Evolutionary conservation across 371 early-diverging fungal genomes (phyloP).

Genomic region (Rhizopus sp.): DNA sequence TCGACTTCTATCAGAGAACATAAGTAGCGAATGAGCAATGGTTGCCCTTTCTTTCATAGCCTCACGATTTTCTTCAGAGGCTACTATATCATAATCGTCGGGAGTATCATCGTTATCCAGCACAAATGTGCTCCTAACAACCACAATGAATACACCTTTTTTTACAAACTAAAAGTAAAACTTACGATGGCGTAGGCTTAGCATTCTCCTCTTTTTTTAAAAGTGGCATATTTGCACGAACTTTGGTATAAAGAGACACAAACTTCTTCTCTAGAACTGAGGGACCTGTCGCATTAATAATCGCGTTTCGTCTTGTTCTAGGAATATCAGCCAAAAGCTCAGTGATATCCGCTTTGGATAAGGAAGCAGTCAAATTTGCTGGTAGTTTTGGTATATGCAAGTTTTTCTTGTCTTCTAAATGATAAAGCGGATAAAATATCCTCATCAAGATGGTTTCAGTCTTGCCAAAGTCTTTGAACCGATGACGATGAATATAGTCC

Average conservation of each 20-base stretch:
- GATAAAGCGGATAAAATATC: conserved; percentile 35
- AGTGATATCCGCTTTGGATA: conserved; percentile 38
- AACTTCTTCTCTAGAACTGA: conserved; percentile 20
- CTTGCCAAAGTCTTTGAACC: conserved; percentile 34
- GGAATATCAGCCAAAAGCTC: conserved; percentile 26
- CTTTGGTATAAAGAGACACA: conserved; percentile 1
- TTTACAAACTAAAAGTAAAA: neutral
- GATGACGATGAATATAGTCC: conserved; percentile 53
- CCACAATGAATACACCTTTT: neutral
- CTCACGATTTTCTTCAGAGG: conserved; percentile 48
- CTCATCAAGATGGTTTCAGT: conserved; percentile 36
- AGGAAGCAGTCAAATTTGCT: conserved; percentile 38
- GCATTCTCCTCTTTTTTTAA: conserved; percentile 14
- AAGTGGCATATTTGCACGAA: conserved; percentile 13
- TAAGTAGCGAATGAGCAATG: conserved; percentile 29
- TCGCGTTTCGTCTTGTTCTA: neutral
- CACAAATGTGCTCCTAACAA: conserved; percentile 16
- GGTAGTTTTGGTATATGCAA: conserved; percentile 49
- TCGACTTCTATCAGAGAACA: conserved; percentile 39
- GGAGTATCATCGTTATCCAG: conserved; percentile 24
- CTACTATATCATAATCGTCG: conserved; percentile 45
- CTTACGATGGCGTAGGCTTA: conserved; percentile 21
- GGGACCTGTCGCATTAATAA: conserved; percentile 5
- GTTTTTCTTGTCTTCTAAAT: conserved; percentile 33
- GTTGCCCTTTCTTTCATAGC: conserved; percentile 28